phyloP scores from a whole-genome alignment of 1,139 yeast species.

The Lodderomyces parapsilosis region DNA sequence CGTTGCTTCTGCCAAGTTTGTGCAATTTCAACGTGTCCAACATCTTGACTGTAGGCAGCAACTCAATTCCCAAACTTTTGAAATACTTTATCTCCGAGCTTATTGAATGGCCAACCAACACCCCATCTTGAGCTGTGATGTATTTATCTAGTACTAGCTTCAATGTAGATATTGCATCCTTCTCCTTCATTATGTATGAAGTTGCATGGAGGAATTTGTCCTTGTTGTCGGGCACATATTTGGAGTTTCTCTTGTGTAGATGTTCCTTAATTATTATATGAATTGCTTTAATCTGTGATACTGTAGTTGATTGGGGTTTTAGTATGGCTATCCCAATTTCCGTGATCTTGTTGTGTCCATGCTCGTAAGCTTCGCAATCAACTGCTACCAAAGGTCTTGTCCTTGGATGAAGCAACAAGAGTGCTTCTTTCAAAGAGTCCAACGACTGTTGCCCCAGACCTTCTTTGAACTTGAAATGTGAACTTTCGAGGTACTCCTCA shows the following conservation, averaged over 20 bases:
- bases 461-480: conserved; percentile 19
- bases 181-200: conserved; percentile 42
- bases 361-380: conserved; percentile 71
- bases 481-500: conserved; percentile 19
- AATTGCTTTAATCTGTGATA: conserved; percentile 49
- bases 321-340: conserved; percentile 72
- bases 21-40: conserved; percentile 60
- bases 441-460: conserved; percentile 17
- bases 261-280: conserved; percentile 63
- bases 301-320: conserved; percentile 35
- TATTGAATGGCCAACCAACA: conserved; percentile 71
- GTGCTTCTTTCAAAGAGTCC: conserved; percentile 20
- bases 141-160: conserved; percentile 44
- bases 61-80: conserved; percentile 40
- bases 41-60: conserved; percentile 22
- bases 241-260: conserved; percentile 45
- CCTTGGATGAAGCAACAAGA: conserved; percentile 29
- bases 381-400: conserved; percentile 49
- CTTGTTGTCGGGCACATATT: conserved; percentile 64
- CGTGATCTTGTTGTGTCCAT: conserved; percentile 45
- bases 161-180: conserved; percentile 38
- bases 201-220: conserved; percentile 57
- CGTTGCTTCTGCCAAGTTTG: conserved; percentile 39
- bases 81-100: conserved; percentile 62
- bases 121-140: conserved; percentile 23